A percentile compares a stretch with the other conserved stretches of the same genome.
These are phyloP conservation scores for Pleurotus tuoliensis DNA, from an alignment of 768 basidiomycete species.

Conservation along the genomic window DNA sequence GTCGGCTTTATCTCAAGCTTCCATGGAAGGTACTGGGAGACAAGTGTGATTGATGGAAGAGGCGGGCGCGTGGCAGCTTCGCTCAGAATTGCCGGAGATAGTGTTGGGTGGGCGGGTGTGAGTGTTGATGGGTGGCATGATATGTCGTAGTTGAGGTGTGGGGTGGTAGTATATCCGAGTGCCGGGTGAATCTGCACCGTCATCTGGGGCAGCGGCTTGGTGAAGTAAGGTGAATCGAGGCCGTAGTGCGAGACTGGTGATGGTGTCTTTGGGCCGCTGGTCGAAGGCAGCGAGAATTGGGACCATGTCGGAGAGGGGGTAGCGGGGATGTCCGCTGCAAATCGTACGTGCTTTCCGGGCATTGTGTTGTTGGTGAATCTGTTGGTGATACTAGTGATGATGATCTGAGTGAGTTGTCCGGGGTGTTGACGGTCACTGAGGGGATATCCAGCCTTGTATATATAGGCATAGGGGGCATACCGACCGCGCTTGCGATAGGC, in stretches of 20 bases:
- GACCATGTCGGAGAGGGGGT: conserved; percentile 37
- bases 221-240: conserved; percentile 23
- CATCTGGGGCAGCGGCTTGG: conserved; percentile 17
- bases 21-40: background rate
- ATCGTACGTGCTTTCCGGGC: conserved; percentile 37
- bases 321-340: conserved; percentile 32
- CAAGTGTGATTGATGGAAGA: conserved; percentile 12
- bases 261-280: conserved; percentile 33
- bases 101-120: conserved; percentile 13
- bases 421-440: too few relatives aligned
- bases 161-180: conserved; percentile 34
- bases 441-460: too few relatives aligned
- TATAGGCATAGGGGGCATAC: too few relatives aligned
- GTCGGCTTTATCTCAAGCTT: conserved; percentile 6
- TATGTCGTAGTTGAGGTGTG: conserved; percentile 36
- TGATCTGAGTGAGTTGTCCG: background rate
- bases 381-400: background rate
- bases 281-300: conserved; percentile 30
- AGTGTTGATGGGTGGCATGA: conserved; percentile 27
- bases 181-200: conserved; percentile 38
- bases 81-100: conserved; percentile 27
- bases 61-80: conserved; percentile 43
- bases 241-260: conserved; percentile 25
- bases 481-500: conserved; percentile 5
- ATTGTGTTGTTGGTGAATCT: background rate